Evolutionary conservation across 2,329 filamentous ascomycete species (phyloP), one percentile per base, ranked within the genome.

Genomic region (Beauveria asiatica): DNA sequence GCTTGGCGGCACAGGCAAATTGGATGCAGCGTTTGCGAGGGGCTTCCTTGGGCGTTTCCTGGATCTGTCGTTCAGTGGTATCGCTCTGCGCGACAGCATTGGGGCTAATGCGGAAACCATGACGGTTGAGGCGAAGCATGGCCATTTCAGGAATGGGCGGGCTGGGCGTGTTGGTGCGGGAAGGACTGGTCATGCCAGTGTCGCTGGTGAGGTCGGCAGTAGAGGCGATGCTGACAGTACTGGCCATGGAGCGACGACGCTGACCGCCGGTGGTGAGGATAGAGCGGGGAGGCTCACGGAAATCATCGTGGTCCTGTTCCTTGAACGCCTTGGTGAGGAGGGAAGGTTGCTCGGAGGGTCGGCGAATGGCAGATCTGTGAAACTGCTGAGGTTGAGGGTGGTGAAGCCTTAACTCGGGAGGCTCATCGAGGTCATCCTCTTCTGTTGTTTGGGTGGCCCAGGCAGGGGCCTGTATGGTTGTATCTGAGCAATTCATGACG

Each of bases 201-300:
- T 97, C 94, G 73, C 92, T 97, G n/a, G 92, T 97, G 61, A 97
- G 80, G 65, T 97, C 93, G 42, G 89, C 89, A 3, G 91, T 95
- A 1, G 92, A 96, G 50, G 89, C 82, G 62, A 88, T 76, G 75
- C 92, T 96, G 65, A 85, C 78, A 69, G 87, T 93, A 78, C 90
- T 95, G 71, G 86, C 88, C 67, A 88, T 86, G 62, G 89, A 93
- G 62, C 85, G 79, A 66, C 81, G 76, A 61, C 81, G 75, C 39
- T 74, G 71, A 21, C 49, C 27, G 16, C 41, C 11, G 23, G 69
- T 71, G 57, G 67, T 68, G n/a, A 67, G 65, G 45, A 74, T 66
- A 48, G 72, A 69, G 13, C 75, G 72, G 6, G 56, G 55, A 44
- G 56, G 42, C 23, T 60, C 51, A 8, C 46, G 58, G n/a, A 39